Base-by-base conservation (phyloP, 495 filamentous ascomycete species). In the Penicillium macrosclerotiorum region DNA sequence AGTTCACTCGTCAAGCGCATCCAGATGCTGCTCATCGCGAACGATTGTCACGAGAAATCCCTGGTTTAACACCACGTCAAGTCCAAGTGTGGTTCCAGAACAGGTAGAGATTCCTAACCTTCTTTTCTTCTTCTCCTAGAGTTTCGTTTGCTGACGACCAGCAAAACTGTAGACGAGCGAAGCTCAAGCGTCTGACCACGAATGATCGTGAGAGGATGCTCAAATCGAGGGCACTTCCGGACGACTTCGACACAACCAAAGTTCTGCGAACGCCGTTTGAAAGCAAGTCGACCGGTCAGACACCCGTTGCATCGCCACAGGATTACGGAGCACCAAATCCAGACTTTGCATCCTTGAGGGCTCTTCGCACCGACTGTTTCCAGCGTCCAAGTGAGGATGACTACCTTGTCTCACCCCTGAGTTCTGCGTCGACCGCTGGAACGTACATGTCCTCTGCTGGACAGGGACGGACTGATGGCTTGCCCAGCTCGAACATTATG, bases 51-150 rank as follows among this genome's bases (percentile, higher is more conserved):
- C 76, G 86, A 45, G 92, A 96, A 59, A 96, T 97, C 40, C 92
- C 92, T 32, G 92, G 92, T 8, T 71, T 97, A 33, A 96, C 88
- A 47, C 89, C 92, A 30, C 82, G 92, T 46, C 92, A 97, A 62
- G 92, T 97, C 7, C 92, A 97, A 71, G 92, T 97, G 47, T 97
- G 92, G 92, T 97, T 97, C 67, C 92, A 97, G 68, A 97, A 97
- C 68, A 82, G 92, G 92, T 95, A 77, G 52, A 77, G 25, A 27
- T 5, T 11, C 25, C 25, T 27, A 27, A 13, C 20, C 63, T 41
- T 45, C 58, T 37, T 49, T 55, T 49, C 5, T 27, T 29, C 42
- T 13, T 11, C 20, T 17, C 30, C 26, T 18, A 23, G 1, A 17
- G 13, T 13, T 16, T 34, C 32, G n/a, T 26, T 36, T 48, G 37